Base-by-base conservation (phyloP, 345 rosid species). In the Lagerstroemia speciosa region DNA sequence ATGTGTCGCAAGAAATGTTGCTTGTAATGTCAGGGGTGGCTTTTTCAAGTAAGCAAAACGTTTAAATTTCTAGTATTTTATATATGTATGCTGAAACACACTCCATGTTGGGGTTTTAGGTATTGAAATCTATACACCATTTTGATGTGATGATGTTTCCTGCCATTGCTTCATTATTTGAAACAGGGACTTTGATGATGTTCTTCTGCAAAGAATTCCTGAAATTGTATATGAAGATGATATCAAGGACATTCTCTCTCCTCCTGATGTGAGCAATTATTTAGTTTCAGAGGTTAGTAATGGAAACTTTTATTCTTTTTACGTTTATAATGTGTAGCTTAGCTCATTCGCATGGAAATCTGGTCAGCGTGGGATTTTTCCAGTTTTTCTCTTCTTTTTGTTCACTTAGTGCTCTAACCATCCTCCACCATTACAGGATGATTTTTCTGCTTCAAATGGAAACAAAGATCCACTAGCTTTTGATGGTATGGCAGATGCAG, bases 251-350 rank as follows among this genome's bases (percentile, higher is more conserved):
- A 81, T 89, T 73, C 98, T 91, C 78, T 86, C 85, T 72, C 84
- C 98, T 64, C 98, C 98, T 55, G 98, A 95, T 77, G 98, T 95
- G 83, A 86, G 99, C 90, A 87, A 81, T 78, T 92, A 86, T 81
- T 80, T 92, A 78, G 91, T 82, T 69, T 73, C 93, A 17, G 98
- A 92, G 99, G 99, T 95, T 74, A 80, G 96, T 83, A 22, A 46
- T 76, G 34, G 6, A 33, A 58, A n/a, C 33, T 27, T 57, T 57
- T 27, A 57, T 57, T n/a, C 32, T 27, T 15, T 5, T 10, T 26
- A n/a, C 19, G 20, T 48, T 45, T 31, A 10, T 33, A 41, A 43
- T 15, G 15, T 2, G 19, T 27, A 55, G 33, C 32, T 57, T 1
- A 16, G 19, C 32, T 58, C 16, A 58, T 30, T 7, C 29, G 9